These are phyloP conservation scores for Pterocarpus santalinus DNA, from an alignment of 306 rosid species.

Conservation along the genomic window DNA sequence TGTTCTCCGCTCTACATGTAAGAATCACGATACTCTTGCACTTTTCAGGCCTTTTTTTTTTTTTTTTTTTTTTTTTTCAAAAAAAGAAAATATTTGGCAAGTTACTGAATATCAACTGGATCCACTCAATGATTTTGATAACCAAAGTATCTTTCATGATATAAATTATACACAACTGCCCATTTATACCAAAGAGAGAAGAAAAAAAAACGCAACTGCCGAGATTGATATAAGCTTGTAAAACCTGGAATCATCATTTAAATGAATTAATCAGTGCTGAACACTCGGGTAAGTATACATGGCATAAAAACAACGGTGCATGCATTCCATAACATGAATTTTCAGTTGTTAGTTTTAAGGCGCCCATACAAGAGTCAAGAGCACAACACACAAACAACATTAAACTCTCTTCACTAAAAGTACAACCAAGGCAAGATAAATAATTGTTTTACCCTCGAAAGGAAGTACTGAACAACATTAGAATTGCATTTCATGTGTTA, in stretches of 20 bases:
- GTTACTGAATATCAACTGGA: neutral
- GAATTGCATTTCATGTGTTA: constrained; percentile 48
- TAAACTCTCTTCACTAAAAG: constrained; percentile 12
- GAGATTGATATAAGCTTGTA: neutral
- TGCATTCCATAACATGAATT: constrained; percentile 25
- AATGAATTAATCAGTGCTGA: neutral
- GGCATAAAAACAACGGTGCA: constrained; percentile 12
- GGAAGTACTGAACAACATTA: constrained; percentile 41
- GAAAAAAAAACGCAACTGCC: neutral
- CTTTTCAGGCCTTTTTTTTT: neutral
- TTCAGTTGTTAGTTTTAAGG: constrained; percentile 20
- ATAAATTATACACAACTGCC: neutral
- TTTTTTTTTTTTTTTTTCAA: no score
- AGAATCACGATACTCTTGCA: constrained; percentile 15
- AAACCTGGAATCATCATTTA: neutral
- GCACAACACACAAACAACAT: constrained; percentile 21
- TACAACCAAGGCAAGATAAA: constrained; percentile 5
- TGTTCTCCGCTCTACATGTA: constrained; percentile 35
- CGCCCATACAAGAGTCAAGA: constrained; percentile 33
- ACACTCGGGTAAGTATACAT: neutral
- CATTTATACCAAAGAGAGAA: no score
- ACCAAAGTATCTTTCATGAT: neutral
- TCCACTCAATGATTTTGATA: neutral
- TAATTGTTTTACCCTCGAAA: neutral
- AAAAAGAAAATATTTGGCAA: neutral